phyloP scores from a whole-genome alignment of 345 rosid genomes.

The Dipteronia sinensis region DNA sequence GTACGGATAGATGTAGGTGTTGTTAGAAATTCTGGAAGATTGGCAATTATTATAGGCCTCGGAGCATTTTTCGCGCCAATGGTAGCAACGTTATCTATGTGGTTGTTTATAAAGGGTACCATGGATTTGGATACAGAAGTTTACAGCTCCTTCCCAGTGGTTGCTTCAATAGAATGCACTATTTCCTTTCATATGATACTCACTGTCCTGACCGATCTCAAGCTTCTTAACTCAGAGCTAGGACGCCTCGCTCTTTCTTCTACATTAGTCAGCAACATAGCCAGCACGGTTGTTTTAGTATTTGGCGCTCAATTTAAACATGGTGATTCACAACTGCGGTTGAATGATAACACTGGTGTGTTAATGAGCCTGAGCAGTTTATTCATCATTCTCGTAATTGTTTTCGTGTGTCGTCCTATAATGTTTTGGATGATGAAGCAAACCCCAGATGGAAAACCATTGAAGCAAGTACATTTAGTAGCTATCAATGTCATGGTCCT shows the following conservation, averaged over 20 bases:
- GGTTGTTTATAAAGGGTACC: slow-evolving; percentile 19
- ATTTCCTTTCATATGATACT: slow-evolving; percentile 41
- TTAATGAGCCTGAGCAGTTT: background rate
- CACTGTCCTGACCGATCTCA: slow-evolving; percentile 37
- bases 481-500: slow-evolving; percentile 30
- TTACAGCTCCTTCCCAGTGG: background rate
- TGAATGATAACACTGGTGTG: background rate
- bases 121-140: background rate
- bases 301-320: background rate
- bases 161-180: slow-evolving; percentile 28
- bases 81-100: background rate
- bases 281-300: slow-evolving; percentile 31
- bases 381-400: background rate
- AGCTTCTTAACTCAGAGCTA: slow-evolving; percentile 45
- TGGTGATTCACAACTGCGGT: no score
- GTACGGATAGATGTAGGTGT: slow-evolving; percentile 33
- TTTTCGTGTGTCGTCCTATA: slow-evolving; percentile 32
- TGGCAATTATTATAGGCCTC: slow-evolving; percentile 38
- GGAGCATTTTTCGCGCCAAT: slow-evolving; percentile 35
- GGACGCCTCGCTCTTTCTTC: slow-evolving; percentile 54
- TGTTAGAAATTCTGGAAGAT: slow-evolving; percentile 36
- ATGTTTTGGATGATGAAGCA: slow-evolving; percentile 39
- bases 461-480: slow-evolving; percentile 30
- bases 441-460: slow-evolving; percentile 47
- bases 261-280: slow-evolving; percentile 36